phyloP scores from a whole-genome alignment of 139 green algal species.

The Asterochloris sp. region DNA sequence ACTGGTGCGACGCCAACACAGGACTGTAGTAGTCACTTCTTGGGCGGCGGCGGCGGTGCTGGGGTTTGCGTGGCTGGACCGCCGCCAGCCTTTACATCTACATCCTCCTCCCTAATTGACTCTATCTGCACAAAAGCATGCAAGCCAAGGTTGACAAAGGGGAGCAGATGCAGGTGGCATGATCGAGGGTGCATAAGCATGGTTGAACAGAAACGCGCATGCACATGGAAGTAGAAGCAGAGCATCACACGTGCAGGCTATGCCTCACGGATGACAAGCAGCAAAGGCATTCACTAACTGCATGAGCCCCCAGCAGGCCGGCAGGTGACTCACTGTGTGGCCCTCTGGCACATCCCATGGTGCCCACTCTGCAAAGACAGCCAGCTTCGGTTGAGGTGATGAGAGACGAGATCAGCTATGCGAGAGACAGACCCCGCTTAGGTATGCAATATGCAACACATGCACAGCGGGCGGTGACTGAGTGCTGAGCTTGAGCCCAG shows the following conservation, averaged over 20 bases:
- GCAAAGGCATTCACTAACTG: background rate
- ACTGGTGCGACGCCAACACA: background rate
- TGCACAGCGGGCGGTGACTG: no score
- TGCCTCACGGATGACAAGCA: background rate
- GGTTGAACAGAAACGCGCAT: background rate
- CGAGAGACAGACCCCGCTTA: background rate
- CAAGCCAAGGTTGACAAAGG: background rate
- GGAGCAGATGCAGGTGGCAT: background rate
- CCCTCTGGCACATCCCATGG: constrained; percentile 52
- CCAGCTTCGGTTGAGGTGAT: background rate
- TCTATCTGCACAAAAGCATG: background rate
- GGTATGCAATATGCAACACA: no score
- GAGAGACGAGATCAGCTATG: background rate
- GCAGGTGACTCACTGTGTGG: constrained; percentile 17
- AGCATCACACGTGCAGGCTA: background rate
- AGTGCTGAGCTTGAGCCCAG: no score
- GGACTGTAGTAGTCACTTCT: background rate
- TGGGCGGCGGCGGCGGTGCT: background rate
- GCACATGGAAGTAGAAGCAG: background rate
- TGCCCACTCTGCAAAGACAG: constrained; percentile 39
- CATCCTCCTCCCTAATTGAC: constrained; percentile 5
- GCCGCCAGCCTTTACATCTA: background rate
- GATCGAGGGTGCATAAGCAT: background rate
- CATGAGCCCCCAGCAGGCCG: background rate
- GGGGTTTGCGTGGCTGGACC: no score